These are phyloP conservation scores for Mortierella sp. DNA, from an alignment of 371 early-diverging fungal species.

Conservation along the genomic window DNA sequence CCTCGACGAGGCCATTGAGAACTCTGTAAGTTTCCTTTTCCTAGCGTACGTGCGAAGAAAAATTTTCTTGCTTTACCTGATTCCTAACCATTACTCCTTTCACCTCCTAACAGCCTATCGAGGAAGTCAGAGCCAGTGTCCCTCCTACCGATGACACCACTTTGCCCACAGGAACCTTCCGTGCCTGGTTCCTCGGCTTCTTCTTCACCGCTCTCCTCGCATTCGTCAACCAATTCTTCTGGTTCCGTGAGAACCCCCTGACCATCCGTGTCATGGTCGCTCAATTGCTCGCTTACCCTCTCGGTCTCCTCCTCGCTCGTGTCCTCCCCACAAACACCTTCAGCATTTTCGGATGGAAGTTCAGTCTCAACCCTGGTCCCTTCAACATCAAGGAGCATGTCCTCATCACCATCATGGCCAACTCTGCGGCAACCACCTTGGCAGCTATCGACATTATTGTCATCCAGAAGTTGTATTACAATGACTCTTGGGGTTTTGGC, in stretches of 20 bases:
- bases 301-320: conserved; percentile 73
- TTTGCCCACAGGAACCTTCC: conserved; percentile 81
- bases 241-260: conserved; percentile 80
- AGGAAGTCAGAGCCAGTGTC: conserved; percentile 52
- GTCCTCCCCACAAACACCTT: conserved; percentile 77
- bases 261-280: conserved; percentile 74
- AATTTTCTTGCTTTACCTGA: not conserved
- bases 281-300: conserved; percentile 77
- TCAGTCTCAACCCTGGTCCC: conserved; percentile 77
- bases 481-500: conserved; percentile 73
- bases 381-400: conserved; percentile 88
- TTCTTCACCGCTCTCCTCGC: conserved; percentile 73
- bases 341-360: conserved; percentile 63
- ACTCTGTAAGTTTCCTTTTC: conserved; percentile 43
- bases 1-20: conserved; percentile 36
- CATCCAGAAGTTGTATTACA: conserved; percentile 75
- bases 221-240: conserved; percentile 82
- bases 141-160: conserved; percentile 71
- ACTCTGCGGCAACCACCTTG: conserved; percentile 71
- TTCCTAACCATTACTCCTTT: not conserved
- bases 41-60: too few relatives aligned
- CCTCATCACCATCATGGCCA: conserved; percentile 73
- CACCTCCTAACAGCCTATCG: conserved; percentile 31
- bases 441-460: conserved; percentile 85
- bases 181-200: conserved; percentile 81